Evolutionary conservation across 345 rosid genomes (phyloP), one percentile per base, ranked within the genome.

Genomic region (Salix suchowensis): DNA sequence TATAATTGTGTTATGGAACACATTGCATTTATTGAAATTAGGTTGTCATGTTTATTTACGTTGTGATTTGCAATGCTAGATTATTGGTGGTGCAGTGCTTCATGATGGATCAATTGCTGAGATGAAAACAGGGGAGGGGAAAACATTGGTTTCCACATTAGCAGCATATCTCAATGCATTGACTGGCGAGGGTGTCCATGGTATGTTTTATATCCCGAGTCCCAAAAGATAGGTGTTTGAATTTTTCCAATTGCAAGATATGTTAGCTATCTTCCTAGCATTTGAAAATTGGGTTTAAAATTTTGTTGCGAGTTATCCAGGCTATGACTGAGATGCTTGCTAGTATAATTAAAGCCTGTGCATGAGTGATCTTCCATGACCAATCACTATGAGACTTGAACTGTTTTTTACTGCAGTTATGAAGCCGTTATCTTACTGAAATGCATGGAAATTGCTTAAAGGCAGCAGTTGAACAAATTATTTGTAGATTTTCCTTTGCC

Each of bases 61-160:
- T 73, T 79, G 54, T 66, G 61, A 81, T 58, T 77, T 79, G 48
- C 74, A 36, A 78, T 82, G 26, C 84, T 74, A 92, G 98, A 87
- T 94, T 79, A 92, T 94, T 85, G 98, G 98, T 71, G 97, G 98
- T 54, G 97, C 97, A 14, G 97, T 94, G 74, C 98, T 94, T 83
- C 97, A 94, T 83, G 98, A 92, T 73, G 98, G 97, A 65, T 91
- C 95, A 80, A 94, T 94, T 85, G 95, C 97, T 0, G 98, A 94
- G 89, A 94, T 94, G 98, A 92, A 91, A 88, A 94, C 98, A 3
- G 97, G 98, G 36, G 97, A 92, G 82, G 98, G 98, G 61, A 94
- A 94, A 85, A 92, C 98, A 72, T 81, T 94, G 79, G 98, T 94
- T 70, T 94, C 98, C 54, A 92, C 98, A n/a, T 83, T 94, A 82